Evolutionary conservation across 768 basidiomycete genomes (phyloP).

Genomic region (Mycena galericulata): DNA sequence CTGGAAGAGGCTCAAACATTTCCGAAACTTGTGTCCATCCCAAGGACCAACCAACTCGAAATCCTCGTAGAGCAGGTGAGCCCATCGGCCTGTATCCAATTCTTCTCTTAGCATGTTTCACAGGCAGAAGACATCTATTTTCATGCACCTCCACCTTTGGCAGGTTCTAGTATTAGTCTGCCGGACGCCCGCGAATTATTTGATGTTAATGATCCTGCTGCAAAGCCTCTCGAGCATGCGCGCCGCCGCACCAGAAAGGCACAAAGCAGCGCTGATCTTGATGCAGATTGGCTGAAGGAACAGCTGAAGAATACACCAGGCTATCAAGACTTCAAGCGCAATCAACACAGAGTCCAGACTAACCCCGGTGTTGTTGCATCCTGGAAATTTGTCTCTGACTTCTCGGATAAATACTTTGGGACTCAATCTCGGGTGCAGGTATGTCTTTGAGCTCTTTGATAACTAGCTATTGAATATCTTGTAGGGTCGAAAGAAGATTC

Average conservation of each 20-base stretch:
- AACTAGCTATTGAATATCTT: background rate
- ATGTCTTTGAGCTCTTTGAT: background rate
- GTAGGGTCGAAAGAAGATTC: constrained; percentile 2
- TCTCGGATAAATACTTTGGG: background rate
- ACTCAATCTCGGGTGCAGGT: background rate
- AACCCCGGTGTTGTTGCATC: background rate
- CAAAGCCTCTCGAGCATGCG: constrained; percentile 18
- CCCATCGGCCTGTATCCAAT: no score
- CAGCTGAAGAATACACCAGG: background rate
- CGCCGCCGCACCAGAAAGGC: background rate
- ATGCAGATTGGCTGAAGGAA: background rate
- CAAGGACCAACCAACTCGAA: no score
- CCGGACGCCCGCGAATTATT: background rate
- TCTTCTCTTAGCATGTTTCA: background rate
- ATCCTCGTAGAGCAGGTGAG: no score
- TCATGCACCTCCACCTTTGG: background rate
- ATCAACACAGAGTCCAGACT: background rate
- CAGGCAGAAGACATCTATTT: constrained; percentile 2
- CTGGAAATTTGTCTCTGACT: background rate
- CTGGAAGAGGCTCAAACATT: no score
- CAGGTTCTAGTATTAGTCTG: no score
- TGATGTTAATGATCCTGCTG: background rate
- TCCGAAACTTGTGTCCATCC: no score
- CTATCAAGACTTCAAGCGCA: background rate
- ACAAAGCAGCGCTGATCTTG: background rate